Evolutionary conservation across 306 rosid genomes (phyloP).

Genomic region (Styphnolobium japonicum): DNA sequence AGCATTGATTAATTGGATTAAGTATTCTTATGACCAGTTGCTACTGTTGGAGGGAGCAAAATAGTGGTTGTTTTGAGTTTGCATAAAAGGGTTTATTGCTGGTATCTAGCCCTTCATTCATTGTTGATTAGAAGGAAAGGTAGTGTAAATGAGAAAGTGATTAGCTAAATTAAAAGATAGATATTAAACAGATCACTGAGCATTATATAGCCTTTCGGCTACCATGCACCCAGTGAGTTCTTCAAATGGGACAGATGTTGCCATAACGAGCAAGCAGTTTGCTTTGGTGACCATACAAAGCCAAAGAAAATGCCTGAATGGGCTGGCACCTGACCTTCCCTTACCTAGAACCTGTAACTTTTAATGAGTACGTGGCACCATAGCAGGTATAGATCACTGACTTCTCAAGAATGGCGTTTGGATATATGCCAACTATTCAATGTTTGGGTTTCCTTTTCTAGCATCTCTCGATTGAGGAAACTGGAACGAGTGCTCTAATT

Average conservation of each 20-base stretch:
- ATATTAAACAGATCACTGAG: neutral
- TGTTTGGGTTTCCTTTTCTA: neutral
- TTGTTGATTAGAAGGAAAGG: neutral
- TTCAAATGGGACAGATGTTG: neutral
- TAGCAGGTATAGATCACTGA: neutral
- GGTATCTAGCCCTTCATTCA: constrained; percentile 18
- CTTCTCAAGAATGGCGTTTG: neutral
- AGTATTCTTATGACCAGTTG: neutral
- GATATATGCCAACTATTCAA: neutral
- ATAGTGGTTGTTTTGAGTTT: neutral
- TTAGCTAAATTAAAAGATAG: neutral
- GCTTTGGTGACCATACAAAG: neutral
- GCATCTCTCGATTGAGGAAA: neutral
- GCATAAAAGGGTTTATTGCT: constrained; percentile 5
- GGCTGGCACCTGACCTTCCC: neutral
- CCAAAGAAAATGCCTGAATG: constrained; percentile 19
- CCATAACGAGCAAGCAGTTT: neutral
- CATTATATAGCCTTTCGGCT: neutral
- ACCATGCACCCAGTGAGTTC: neutral
- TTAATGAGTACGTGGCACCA: neutral
- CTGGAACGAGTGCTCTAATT: neutral
- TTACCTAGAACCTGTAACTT: neutral
- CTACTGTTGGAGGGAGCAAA: constrained; percentile 39
- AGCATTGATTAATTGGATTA: constrained; percentile 20
- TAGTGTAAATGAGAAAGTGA: neutral